These are phyloP conservation scores for Sclerotinia nivalis DNA, from an alignment of 2,329 filamentous ascomycete species.

Conservation along the genomic window DNA sequence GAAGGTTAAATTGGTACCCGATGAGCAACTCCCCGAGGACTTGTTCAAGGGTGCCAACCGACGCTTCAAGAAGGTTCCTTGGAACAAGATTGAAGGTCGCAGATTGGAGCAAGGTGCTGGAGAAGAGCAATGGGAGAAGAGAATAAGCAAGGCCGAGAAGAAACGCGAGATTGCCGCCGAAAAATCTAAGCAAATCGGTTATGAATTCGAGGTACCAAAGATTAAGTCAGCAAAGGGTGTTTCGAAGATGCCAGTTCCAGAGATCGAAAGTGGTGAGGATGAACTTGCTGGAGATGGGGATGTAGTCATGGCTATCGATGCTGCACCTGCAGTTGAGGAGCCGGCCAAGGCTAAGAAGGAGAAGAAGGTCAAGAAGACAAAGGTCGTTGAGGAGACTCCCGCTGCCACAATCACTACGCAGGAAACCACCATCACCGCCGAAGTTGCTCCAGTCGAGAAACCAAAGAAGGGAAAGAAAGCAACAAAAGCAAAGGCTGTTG, in stretches of 20 bases:
- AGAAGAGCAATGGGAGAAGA: constrained; percentile 75
- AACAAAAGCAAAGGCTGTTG: constrained; percentile 1
- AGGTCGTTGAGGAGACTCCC: constrained; percentile 27
- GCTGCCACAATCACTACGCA: constrained; percentile 37
- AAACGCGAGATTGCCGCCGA: constrained; percentile 68
- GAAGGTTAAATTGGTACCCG: constrained; percentile 77
- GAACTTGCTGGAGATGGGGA: constrained; percentile 19
- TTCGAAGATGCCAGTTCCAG: constrained; percentile 43
- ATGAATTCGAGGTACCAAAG: constrained; percentile 75
- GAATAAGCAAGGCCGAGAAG: constrained; percentile 70
- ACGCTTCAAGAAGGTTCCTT: constrained; percentile 84
- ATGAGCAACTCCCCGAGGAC: constrained; percentile 74
- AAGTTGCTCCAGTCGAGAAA: constrained; percentile 41
- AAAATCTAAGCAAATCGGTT: constrained; percentile 77
- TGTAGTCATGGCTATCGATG: constrained; percentile 40
- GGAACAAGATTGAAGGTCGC: constrained; percentile 81
- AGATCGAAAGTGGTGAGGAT: constrained; percentile 33
- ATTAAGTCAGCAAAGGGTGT: constrained; percentile 65
- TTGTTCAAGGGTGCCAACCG: constrained; percentile 89
- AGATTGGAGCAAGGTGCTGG: constrained; percentile 71
- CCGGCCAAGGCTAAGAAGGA: constrained; percentile 28
- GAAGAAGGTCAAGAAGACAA: constrained; percentile 35
- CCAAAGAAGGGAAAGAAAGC: constrained; percentile 42
- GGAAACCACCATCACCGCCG: constrained; percentile 42
- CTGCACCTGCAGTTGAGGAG: constrained; percentile 31